Conservation (phyloP, 1,139 yeast species). For the Kurtzmaniella quercitrusa region DNA sequence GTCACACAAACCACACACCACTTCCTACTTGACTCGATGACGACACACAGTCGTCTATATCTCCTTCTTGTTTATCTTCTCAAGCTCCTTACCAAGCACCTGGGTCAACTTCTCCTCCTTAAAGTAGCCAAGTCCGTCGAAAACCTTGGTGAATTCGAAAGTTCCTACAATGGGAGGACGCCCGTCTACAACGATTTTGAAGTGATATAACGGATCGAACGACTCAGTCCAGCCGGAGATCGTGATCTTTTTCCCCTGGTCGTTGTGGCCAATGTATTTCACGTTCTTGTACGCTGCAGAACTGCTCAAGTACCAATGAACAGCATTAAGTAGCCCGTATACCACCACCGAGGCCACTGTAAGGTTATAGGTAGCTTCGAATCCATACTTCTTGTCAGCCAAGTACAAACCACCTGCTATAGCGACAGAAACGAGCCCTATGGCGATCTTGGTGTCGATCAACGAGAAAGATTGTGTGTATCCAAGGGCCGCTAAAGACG, state of each 20-base stretch:
- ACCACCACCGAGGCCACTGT: conserved; percentile 39
- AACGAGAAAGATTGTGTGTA: conserved; percentile 56
- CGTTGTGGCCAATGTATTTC: conserved; percentile 53
- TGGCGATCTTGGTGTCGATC: conserved; percentile 58
- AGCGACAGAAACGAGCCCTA: conserved; percentile 66
- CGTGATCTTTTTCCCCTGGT: conserved; percentile 30
- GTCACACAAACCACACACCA: too few relatives aligned
- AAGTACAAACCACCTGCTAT: conserved; percentile 64
- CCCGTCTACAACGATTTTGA: conserved; percentile 27
- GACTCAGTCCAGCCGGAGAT: conserved; percentile 36
- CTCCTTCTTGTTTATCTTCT: conserved; percentile 16
- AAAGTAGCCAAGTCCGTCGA: conserved; percentile 44
- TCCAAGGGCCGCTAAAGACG: conserved; percentile 51
- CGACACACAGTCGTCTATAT: too few relatives aligned
- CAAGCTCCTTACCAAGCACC: conserved; percentile 25
- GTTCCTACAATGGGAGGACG: conserved; percentile 16
- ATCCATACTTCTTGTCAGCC: conserved; percentile 58
- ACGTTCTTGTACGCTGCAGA: conserved; percentile 45
- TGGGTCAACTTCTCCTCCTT: conserved; percentile 35
- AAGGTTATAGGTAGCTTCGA: conserved; percentile 32
- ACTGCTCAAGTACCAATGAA: conserved; percentile 42
- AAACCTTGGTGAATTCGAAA: conserved; percentile 40
- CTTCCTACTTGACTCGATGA: too few relatives aligned
- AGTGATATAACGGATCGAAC: conserved; percentile 41
- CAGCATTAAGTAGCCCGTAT: conserved; percentile 50